A percentile compares a stretch with the other conserved stretches of the same genome.
These are phyloP conservation scores for Diaporthe vaccinii DNA, from an alignment of 2,329 filamentous ascomycete genomes.

Conservation along the genomic window DNA sequence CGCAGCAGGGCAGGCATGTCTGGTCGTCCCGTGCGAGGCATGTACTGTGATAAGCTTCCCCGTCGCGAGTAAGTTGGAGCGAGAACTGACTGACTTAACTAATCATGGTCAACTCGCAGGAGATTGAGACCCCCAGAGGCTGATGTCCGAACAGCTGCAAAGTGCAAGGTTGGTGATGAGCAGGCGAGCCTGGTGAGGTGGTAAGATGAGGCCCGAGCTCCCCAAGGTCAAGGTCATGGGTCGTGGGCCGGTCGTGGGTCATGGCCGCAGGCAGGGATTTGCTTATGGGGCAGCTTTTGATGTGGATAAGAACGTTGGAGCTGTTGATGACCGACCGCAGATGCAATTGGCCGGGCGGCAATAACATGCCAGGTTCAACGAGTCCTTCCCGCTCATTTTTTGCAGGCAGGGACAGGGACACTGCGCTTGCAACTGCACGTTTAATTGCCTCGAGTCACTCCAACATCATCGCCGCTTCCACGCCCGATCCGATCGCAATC, in stretches of 20 bases:
- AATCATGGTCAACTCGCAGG: not conserved
- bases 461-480: constrained; percentile 11
- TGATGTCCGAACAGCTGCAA: constrained; percentile 9
- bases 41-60: not conserved
- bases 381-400: not conserved
- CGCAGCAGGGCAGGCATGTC: not conserved
- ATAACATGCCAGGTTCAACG: constrained; percentile 9
- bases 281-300: not conserved
- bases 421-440: constrained; percentile 32
- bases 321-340: not conserved
- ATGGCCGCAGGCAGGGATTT: constrained; percentile 8
- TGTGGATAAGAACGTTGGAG: not conserved
- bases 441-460: constrained; percentile 35
- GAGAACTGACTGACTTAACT: not conserved
- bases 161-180: constrained; percentile 5
- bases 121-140: constrained; percentile 1
- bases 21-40: not conserved
- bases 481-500: not conserved
- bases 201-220: constrained; percentile 30
- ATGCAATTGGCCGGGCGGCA: constrained; percentile 5
- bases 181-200: constrained; percentile 11
- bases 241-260: constrained; percentile 13
- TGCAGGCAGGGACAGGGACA: constrained; percentile 28
- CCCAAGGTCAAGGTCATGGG: constrained; percentile 5
- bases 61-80: constrained; percentile 25